Percentiles rank a stretch among this genome's conserved stretches.
Conservation (phyloP, 208 protist species). For the Trichomonas vaginalis region DNA sequence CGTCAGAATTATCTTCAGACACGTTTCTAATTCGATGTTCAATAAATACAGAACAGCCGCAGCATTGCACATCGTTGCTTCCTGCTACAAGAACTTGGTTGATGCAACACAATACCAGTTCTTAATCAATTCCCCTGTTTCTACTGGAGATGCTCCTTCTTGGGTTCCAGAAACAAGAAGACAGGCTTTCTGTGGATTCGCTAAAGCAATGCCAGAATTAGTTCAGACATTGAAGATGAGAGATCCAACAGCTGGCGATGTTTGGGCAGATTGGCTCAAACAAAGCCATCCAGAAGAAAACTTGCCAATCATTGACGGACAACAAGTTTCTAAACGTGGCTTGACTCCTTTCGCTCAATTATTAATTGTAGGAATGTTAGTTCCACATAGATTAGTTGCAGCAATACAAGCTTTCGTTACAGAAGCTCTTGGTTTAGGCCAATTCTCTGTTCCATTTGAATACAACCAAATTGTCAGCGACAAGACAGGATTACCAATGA, state of each 20-base stretch:
- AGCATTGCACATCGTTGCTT: not conserved
- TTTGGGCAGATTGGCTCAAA: not conserved
- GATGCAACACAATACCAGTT: not conserved
- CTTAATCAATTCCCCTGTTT: not conserved
- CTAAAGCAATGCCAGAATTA: not conserved
- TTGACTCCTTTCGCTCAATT: slow-evolving; percentile 10
- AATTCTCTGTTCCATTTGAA: not conserved
- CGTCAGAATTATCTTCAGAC: not conserved
- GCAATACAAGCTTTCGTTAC: not conserved
- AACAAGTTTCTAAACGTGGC: not conserved
- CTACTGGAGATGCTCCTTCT: not conserved
- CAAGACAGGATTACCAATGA: slow-evolving; percentile 44
- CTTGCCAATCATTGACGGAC: not conserved
- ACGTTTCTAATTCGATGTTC: not conserved
- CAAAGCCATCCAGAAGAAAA: not conserved
- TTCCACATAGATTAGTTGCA: not conserved
- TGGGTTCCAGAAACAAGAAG: not conserved
- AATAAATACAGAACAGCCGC: not conserved
- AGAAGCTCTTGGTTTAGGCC: not conserved
- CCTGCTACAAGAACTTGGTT: not conserved
- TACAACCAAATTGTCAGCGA: not conserved
- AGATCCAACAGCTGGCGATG: not conserved
- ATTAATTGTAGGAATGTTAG: slow-evolving; percentile 37
- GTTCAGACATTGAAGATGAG: not conserved
- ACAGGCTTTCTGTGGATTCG: not conserved